A percentile compares a stretch with the other conserved stretches of the same genome.
These are phyloP conservation scores for Suillus luteus DNA, from an alignment of 768 basidiomycete species.

Conservation along the genomic window DNA sequence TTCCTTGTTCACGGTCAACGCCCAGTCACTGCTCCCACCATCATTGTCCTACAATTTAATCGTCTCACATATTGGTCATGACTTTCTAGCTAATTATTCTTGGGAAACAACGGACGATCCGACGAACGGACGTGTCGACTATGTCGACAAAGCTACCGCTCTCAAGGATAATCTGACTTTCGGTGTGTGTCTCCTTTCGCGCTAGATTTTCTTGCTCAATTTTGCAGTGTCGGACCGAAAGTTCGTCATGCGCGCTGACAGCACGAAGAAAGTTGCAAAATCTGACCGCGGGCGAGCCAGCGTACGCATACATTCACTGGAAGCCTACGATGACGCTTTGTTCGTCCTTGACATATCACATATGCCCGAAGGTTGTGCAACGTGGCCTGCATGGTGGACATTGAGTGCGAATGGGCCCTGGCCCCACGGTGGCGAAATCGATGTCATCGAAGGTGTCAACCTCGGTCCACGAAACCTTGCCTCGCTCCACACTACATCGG, in stretches of 20 bases:
- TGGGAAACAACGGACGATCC: slow-evolving; percentile 58
- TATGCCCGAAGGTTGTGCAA: slow-evolving; percentile 61
- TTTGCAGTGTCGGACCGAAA: slow-evolving; percentile 22
- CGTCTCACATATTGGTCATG: slow-evolving; percentile 30
- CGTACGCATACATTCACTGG: slow-evolving; percentile 50
- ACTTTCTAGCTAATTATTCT: slow-evolving; percentile 49
- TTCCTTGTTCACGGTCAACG: slow-evolving; percentile 1
- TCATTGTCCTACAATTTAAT: slow-evolving; percentile 10
- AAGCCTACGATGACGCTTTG: slow-evolving; percentile 47
- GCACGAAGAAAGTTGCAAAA: slow-evolving; percentile 36
- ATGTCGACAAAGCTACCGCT: slow-evolving; percentile 48
- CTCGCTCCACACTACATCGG: slow-evolving; percentile 54
- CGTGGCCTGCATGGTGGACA: slow-evolving; percentile 71
- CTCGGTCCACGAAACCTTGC: slow-evolving; percentile 44
- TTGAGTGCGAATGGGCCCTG: slow-evolving; percentile 51
- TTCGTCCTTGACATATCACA: slow-evolving; percentile 55
- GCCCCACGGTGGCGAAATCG: slow-evolving; percentile 64
- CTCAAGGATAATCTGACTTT: slow-evolving; percentile 45
- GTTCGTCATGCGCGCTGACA: slow-evolving; percentile 63
- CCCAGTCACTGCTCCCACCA: slow-evolving; percentile 5
- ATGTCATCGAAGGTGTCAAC: slow-evolving; percentile 66
- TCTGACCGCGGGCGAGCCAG: slow-evolving; percentile 54
- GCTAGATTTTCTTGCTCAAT: background rate
- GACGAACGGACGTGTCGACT: slow-evolving; percentile 69
- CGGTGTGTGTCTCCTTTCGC: slow-evolving; percentile 34